These are phyloP conservation scores for Eleusine indica DNA, from an alignment of 176 grass and related monocot species.

Conservation along the genomic window DNA sequence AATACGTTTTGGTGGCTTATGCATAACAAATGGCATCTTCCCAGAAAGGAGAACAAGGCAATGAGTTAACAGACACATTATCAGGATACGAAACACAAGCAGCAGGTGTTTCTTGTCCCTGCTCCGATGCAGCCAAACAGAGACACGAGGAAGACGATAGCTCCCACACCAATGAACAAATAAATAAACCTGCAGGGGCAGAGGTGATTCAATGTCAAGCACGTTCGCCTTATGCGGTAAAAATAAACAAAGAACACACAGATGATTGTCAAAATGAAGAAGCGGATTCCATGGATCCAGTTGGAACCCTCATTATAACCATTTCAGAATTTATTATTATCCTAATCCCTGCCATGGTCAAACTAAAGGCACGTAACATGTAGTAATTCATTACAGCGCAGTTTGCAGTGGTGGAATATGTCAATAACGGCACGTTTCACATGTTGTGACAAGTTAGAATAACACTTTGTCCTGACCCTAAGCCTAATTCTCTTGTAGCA, in stretches of 20 bases:
- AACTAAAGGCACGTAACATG: background rate
- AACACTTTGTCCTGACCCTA: background rate
- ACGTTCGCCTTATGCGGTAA: background rate
- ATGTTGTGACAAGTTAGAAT: constrained; percentile 2
- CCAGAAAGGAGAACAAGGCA: constrained; percentile 6
- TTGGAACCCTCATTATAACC: background rate
- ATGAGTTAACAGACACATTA: constrained; percentile 37
- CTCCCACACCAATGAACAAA: constrained; percentile 73
- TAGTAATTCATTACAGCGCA: background rate
- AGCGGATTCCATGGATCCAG: background rate
- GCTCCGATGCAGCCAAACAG: constrained; percentile 77
- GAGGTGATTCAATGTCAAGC: constrained; percentile 13
- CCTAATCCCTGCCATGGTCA: background rate
- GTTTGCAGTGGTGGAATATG: background rate
- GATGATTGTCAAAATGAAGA: background rate
- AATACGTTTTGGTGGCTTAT: background rate
- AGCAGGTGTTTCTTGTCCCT: constrained; percentile 75
- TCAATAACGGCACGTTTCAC: background rate
- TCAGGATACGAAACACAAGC: constrained; percentile 88
- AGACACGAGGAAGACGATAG: constrained; percentile 68
- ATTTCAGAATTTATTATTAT: background rate
- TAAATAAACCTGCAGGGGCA: constrained; percentile 78
- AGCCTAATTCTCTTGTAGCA: background rate
- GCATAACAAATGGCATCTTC: background rate
- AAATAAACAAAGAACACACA: constrained; percentile 10